Percentiles rank a stretch among this genome's conserved stretches.
phyloP scores from a whole-genome alignment of 441 rosid species.

The Jatropha multifida region DNA sequence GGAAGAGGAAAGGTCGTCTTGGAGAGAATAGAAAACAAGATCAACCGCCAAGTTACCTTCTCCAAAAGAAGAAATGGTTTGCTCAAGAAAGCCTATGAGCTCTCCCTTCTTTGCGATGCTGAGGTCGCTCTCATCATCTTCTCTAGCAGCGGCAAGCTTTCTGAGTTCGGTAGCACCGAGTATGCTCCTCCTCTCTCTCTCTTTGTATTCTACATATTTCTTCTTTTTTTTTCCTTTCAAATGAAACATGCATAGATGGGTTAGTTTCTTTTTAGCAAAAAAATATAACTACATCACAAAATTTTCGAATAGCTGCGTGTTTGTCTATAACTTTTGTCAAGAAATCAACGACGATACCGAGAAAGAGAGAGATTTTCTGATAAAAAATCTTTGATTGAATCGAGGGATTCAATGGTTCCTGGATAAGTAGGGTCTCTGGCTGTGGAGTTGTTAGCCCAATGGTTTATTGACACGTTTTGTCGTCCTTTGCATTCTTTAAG shows the following conservation, averaged over 20 bases:
- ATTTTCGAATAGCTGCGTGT: too few species aligned
- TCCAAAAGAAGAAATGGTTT: constrained; percentile 44
- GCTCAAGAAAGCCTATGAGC: constrained; percentile 41
- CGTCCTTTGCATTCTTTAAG: not conserved
- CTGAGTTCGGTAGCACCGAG: constrained; percentile 36
- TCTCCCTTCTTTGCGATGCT: constrained; percentile 43
- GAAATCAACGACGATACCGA: not conserved
- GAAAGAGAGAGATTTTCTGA: not conserved
- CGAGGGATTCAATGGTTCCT: not conserved
- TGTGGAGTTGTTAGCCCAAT: not conserved
- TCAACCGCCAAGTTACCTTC: constrained; percentile 44
- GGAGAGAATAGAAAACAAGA: constrained; percentile 42
- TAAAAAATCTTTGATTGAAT: not conserved
- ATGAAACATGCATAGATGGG: too few species aligned
- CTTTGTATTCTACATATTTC: not conserved
- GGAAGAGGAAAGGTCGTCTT: constrained; percentile 45
- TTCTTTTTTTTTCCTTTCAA: too few species aligned
- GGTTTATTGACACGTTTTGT: constrained; percentile 4
- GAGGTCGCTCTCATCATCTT: constrained; percentile 42
- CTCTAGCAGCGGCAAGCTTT: constrained; percentile 38
- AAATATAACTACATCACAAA: too few species aligned
- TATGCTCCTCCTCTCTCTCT: constrained; percentile 7
- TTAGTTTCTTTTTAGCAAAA: too few species aligned
- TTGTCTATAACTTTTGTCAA: not conserved
- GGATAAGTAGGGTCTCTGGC: not conserved